Conservation (phyloP, 805 yeast species). For the Priceomyces medius region DNA sequence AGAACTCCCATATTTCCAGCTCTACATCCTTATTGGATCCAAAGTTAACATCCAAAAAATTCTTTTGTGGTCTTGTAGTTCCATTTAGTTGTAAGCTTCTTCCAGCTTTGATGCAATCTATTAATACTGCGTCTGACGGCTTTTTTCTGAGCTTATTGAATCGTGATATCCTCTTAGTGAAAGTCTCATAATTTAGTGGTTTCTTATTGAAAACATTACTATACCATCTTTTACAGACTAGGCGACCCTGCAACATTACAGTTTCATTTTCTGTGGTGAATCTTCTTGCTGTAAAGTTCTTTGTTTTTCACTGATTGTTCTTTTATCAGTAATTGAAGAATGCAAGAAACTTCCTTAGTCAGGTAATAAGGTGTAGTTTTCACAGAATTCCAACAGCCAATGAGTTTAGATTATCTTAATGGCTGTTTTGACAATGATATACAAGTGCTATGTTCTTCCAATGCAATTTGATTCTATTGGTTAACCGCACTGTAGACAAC, state of each 20-base stretch:
- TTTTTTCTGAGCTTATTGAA: conserved; percentile 4
- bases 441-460: neutral
- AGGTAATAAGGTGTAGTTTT: neutral
- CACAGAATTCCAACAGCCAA: neutral
- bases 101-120: conserved; percentile 24
- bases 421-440: neutral
- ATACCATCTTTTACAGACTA: neutral
- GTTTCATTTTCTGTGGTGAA: too few species aligned
- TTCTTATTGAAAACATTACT: conserved; percentile 12
- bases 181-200: conserved; percentile 30
- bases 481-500: neutral
- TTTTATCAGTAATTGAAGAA: neutral
- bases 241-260: neutral
- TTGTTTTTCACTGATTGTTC: neutral
- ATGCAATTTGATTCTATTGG: neutral
- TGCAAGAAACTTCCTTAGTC: neutral
- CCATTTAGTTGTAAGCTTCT: conserved; percentile 16
- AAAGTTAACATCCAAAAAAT: conserved; percentile 14
- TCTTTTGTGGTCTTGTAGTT: conserved; percentile 2
- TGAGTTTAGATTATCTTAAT: neutral
- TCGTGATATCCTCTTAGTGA: conserved; percentile 14
- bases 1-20: conserved; percentile 9
- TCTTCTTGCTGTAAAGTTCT: neutral
- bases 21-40: conserved; percentile 16
- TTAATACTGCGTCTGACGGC: conserved; percentile 7